A percentile compares a stretch with the other conserved stretches of the same genome.
phyloP scores from a whole-genome alignment of 257 asterid species.

The Solanum raphanifolium region DNA sequence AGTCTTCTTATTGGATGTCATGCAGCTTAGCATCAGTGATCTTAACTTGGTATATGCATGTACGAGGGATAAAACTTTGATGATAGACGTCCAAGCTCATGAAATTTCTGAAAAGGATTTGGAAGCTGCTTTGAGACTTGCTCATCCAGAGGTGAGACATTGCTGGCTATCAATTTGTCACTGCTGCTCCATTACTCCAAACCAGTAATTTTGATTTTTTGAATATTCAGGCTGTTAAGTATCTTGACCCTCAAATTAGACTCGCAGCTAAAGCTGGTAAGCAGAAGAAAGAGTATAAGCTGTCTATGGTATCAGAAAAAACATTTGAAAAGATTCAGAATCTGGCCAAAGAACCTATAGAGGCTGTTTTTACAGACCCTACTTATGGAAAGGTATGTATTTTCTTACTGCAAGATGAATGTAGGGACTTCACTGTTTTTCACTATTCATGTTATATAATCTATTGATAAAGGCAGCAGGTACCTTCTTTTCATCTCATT shows the following conservation, averaged over 20 bases:
- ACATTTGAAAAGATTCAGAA: conserved; percentile 70
- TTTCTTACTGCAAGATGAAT: background rate
- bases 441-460: background rate
- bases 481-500: background rate
- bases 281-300: conserved; percentile 60
- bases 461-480: background rate
- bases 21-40: conserved; percentile 84
- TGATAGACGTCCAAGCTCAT: conserved; percentile 95
- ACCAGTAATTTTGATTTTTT: conserved; percentile 17
- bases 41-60: conserved; percentile 97
- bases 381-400: conserved; percentile 77
- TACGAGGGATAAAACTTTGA: conserved; percentile 91
- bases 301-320: conserved; percentile 64
- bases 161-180: conserved; percentile 2
- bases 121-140: conserved; percentile 82
- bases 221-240: conserved; percentile 70
- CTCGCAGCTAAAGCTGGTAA: conserved; percentile 90
- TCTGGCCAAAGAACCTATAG: conserved; percentile 74
- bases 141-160: conserved; percentile 80
- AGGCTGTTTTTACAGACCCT: conserved; percentile 86
- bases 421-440: background rate
- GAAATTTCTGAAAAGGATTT: conserved; percentile 85
- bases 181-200: background rate
- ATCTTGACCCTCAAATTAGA: conserved; percentile 82
- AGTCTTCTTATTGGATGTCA: conserved; percentile 10